Conservation (phyloP, 176 grass and related monocot genomes). For the Ananas comosus region DNA sequence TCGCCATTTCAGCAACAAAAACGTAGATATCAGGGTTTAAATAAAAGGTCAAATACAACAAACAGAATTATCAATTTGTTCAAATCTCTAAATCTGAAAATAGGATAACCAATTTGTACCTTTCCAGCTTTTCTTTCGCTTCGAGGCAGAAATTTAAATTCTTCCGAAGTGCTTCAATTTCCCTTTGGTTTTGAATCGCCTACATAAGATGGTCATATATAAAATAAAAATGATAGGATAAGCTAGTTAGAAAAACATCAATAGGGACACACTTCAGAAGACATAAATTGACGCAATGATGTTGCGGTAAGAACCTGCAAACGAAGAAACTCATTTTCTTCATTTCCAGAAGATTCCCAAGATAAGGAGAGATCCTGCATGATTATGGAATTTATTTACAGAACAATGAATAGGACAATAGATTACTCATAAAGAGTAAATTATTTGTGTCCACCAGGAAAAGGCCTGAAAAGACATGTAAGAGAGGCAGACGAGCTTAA, state of each 20-base stretch:
- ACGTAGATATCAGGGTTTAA: neutral
- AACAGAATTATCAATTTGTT: neutral
- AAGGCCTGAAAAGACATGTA: neutral
- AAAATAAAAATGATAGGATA: slow-evolving; percentile 22
- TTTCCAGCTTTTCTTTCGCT: slow-evolving; percentile 76
- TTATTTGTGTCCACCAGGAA: neutral
- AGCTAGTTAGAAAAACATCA: neutral
- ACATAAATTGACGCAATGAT: neutral
- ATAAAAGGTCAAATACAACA: neutral
- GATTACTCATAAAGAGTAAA: neutral
- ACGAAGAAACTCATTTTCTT: slow-evolving; percentile 89
- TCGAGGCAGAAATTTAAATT: slow-evolving; percentile 61
- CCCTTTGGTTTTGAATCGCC: slow-evolving; percentile 93
- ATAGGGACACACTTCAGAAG: slow-evolving; percentile 1
- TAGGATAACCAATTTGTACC: slow-evolving; percentile 36
- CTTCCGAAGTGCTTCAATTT: slow-evolving; percentile 76
- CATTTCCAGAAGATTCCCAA: slow-evolving; percentile 54
- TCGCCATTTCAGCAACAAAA: neutral
- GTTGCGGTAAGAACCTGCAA: slow-evolving; percentile 48
- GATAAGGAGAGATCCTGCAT: slow-evolving; percentile 53
- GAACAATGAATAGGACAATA: neutral
- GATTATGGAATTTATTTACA: slow-evolving; percentile 1
- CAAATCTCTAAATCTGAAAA: slow-evolving; percentile 2
- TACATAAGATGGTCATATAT: slow-evolving; percentile 29
- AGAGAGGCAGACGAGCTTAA: neutral